These are phyloP conservation scores for Yamadazyma takamatsuzukensis DNA, from an alignment of 805 yeast species.

Conservation along the genomic window DNA sequence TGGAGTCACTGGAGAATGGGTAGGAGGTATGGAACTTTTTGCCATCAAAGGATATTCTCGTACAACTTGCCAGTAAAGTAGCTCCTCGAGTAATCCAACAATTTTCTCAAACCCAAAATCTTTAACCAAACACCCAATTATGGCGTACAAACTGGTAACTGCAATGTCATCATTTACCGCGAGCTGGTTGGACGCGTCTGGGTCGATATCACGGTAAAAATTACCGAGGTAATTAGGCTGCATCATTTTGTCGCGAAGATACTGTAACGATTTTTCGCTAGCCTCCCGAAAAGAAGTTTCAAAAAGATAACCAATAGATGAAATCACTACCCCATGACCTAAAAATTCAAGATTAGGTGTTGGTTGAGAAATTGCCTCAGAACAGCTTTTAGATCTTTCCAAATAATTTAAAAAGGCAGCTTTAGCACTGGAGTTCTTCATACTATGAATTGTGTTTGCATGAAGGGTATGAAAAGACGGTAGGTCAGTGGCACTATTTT, in stretches of 20 bases:
- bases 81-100: constrained; percentile 63
- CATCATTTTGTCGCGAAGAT: constrained; percentile 44
- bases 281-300: constrained; percentile 59
- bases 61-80: constrained; percentile 57
- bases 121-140: constrained; percentile 67
- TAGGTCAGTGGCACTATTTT: too few species aligned
- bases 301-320: constrained; percentile 58
- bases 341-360: constrained; percentile 49
- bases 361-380: constrained; percentile 36
- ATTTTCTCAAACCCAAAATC: constrained; percentile 78
- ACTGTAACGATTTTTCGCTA: constrained; percentile 52
- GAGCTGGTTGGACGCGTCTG: constrained; percentile 15
- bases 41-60: constrained; percentile 64
- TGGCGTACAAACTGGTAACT: constrained; percentile 49
- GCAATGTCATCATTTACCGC: constrained; percentile 46
- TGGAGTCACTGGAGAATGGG: constrained; percentile 1
- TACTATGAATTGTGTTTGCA: too few species aligned
- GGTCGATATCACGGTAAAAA: constrained; percentile 47
- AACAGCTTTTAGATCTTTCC: constrained; percentile 62
- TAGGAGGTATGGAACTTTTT: constrained; percentile 35
- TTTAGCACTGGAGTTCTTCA: constrained; percentile 4
- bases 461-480: too few species aligned
- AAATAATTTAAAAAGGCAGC: constrained; percentile 29
- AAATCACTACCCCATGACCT: constrained; percentile 53
- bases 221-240: constrained; percentile 39